Base-by-base conservation (phyloP, 2,329 filamentous ascomycete species). In the Pseudogymnoascus destructans region DNA sequence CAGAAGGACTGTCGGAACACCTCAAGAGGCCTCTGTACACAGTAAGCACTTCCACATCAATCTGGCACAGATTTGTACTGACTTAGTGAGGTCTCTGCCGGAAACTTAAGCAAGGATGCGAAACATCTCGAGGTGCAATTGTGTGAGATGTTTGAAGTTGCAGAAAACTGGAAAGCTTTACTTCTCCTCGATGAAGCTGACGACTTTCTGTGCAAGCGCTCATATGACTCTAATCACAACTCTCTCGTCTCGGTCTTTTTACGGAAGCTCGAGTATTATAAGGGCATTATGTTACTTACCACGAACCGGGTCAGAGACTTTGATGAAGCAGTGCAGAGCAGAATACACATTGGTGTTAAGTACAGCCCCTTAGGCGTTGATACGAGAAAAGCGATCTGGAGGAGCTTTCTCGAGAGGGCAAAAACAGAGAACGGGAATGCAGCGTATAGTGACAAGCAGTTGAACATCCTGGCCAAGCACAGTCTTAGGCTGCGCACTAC, bases 241-340 rank as follows among this genome's bases (percentile, higher is more conserved):
- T 74, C 73, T 36, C 69, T 78, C 6, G 72, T 74, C 10, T 73
- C 71, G 59, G 74, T 76, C 61, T 76, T 77, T 54, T 59, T 66
- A 38, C 61, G 66, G 10, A 63, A 64, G 54, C 56, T 64, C 2
- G 62, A 64, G 36, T 63, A 62, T 40, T 64, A 66, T 62, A 52
- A 61, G 55, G 66, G 67, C 10, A 61, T 67, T 36, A 60, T 69
- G 55, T 66, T 69, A 35, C 59, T 69, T 2, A 68, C 66, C 3
- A 69, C 64, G 27, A 64, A 64, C 57, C 60, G 60, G 32, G 59
- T 62, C 13, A 57, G 58, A 23, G 58, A 42, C 13, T 60, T 64
- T 40, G 61, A 64, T 46, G 21, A 55, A 5, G 63, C 61, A 8
- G 60, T 64, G 21, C 55, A 61, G 21, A 63, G 59, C 10, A 54